Evolutionary conservation across 345 rosid species (phyloP).

Genomic region (Ceriops zippeliana): DNA sequence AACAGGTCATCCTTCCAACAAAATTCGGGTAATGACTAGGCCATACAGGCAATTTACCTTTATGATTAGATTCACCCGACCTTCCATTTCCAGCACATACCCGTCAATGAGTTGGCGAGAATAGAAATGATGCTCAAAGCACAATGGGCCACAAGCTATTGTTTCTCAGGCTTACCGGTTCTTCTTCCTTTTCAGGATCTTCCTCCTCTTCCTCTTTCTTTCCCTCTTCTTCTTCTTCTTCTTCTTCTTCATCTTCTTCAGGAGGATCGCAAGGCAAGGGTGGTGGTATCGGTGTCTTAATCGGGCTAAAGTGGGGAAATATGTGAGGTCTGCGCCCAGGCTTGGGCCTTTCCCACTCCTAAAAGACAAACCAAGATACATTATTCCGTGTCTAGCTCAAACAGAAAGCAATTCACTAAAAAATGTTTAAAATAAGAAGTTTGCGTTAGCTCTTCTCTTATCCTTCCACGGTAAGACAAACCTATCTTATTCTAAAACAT

Average conservation of each 20-base stretch:
- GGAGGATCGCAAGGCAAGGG: conserved; percentile 79
- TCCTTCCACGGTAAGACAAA: not conserved
- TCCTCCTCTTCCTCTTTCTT: conserved; percentile 47
- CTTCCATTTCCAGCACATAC: conserved; percentile 4
- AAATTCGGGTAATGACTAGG: not conserved
- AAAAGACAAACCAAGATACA: conserved; percentile 16
- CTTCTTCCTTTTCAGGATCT: conserved; percentile 55
- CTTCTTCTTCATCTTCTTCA: conserved; percentile 67
- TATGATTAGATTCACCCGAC: conserved; percentile 12
- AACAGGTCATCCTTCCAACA: conserved; percentile 6
- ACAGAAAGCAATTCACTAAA: not conserved
- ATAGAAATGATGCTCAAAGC: conserved; percentile 15
- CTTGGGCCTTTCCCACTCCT: conserved; percentile 78
- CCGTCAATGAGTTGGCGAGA: conserved; percentile 4
- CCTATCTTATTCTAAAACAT: not conserved
- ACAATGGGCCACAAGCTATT: conserved; percentile 15
- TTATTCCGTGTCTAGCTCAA: not conserved
- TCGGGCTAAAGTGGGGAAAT: conserved; percentile 70
- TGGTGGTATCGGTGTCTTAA: conserved; percentile 75
- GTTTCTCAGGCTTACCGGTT: conserved; percentile 26
- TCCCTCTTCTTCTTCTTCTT: conserved; percentile 39
- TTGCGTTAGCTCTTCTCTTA: no score
- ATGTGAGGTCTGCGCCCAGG: conserved; percentile 76
- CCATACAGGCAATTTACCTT: conserved; percentile 9
- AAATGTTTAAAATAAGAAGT: not conserved